Evolutionary conservation across 768 basidiomycete genomes (phyloP), one percentile per base, ranked within the genome.

Genomic region (Nevesoporus exiguus): DNA sequence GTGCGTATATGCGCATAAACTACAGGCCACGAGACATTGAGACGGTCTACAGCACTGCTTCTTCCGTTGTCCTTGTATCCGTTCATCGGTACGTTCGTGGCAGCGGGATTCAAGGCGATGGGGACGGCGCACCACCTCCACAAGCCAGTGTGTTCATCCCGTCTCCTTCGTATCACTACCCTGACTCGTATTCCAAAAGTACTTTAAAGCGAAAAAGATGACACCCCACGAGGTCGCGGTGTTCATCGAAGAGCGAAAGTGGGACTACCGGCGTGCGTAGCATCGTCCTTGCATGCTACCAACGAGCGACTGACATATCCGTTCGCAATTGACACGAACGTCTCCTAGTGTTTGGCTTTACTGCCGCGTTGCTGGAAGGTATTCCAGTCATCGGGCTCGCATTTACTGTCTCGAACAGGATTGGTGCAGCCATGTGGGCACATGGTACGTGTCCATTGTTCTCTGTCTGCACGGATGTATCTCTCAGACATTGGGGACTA

Each of bases 361-460:
- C 81, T 0, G 90, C 94, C 0, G 84, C 92, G 0, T 72, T 96
- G 6, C 74, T 94, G 3, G 94, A 97, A 70, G 78, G 80, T 2
- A 71, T 96, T 0, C 94, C 94, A 0, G 79, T 97, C 54, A 63
- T 93, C 3, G 94, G 94, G 0, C 72, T 96, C 5, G 70, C 88
- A 10, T 92, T 96, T 66, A 85, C 85, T 2, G 76, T 96, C 17
- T 93, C 91, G 0, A 95, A 96, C 66, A 79, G 91, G 7, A 81
- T 96, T 24, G 93, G 93, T 7, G 94, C 91, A 3, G 93, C 93
- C 1, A 96, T 97, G 94, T 97, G 93, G 88, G 88, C 90, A 5
- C 83, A 86, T 58, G 89, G 87, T 89, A 52, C 15, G 76, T 62
- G 21, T n/a, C 15, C 29, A 5, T 24, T 19, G 7, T 51, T 19